Evolutionary conservation across 1,284 basidiomycete species (phyloP), one percentile per base, ranked within the genome.

Genomic region (Butyriboletus appendiculatus): DNA sequence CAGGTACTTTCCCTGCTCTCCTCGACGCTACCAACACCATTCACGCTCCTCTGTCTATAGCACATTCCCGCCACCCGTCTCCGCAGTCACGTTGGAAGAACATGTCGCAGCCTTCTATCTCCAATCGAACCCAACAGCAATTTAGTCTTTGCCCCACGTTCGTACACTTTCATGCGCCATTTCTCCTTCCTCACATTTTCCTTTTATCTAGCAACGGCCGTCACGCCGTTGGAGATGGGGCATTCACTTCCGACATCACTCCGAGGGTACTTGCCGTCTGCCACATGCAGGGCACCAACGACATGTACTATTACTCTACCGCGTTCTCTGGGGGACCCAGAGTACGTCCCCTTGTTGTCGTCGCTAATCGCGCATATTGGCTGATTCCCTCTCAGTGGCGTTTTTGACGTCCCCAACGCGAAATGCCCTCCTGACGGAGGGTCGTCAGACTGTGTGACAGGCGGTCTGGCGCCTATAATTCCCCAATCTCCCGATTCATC

Each of bases 161-260:
- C 41, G 64, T 66, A 61, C 88, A 7, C 18, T 66, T 67, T 52
- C 60, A 12, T 18, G 33, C 65, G 38, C 58, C 58, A 55, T 9
- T 0, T 28, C 15, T 41, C 37, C 38, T 16, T 5, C 15, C 56
- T 60, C 41, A 60, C 47, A 2, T 16, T 26, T 18, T 50, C 3
- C 3, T 50, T 53, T 48, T 59, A 30, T 69, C 12, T 71, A 92
- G 90, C 90, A 92, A 92, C 90, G 90, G 88, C 76, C 83, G 90
- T 90, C 86, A 84, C 78, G 81, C 86, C 90, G 90, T 92, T 92
- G 90, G 90, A 76, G 90, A 92, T 92, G 90, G 90, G 90, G 90
- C 90, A 79, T 78, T 81, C 77, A 80, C 79, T 73, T 78, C 79
- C 81, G 87, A 90, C 88, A 82, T 80, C 76, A 80, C 83, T 75